Evolutionary conservation across 2,329 filamentous ascomycete genomes (phyloP).

Genomic region (Dothideomycetes sp.): DNA sequence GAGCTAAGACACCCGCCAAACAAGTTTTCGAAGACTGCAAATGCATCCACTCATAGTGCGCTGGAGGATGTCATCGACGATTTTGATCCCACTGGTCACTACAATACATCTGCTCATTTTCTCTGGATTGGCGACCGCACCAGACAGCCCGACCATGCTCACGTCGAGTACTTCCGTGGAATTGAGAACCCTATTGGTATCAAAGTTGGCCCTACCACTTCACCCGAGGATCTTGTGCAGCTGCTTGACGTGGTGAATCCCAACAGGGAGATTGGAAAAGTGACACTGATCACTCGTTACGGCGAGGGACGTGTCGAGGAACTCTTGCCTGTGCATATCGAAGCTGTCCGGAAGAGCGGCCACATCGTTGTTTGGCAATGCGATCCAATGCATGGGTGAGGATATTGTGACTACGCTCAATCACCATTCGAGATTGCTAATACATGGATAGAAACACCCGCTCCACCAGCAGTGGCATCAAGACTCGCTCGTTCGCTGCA

Average conservation of each 20-base stretch:
- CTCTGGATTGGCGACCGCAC: slow-evolving; percentile 98
- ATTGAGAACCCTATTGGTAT: slow-evolving; percentile 93
- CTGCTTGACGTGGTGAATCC: slow-evolving; percentile 85
- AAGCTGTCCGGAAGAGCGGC: slow-evolving; percentile 70
- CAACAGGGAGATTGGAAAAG: slow-evolving; percentile 69
- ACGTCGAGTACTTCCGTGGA: slow-evolving; percentile 95
- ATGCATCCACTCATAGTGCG: neutral
- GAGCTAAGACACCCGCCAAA: slow-evolving; percentile 54
- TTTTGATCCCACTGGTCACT: slow-evolving; percentile 52
- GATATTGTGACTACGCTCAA: neutral
- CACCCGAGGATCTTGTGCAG: slow-evolving; percentile 59
- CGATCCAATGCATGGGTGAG: slow-evolving; percentile 88
- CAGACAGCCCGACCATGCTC: slow-evolving; percentile 80
- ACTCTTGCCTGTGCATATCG: slow-evolving; percentile 75
- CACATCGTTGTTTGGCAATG: slow-evolving; percentile 88
- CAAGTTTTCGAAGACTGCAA: slow-evolving; percentile 18
- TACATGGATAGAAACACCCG: slow-evolving; percentile 40
- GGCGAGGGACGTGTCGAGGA: slow-evolving; percentile 65
- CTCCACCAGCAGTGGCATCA: slow-evolving; percentile 64
- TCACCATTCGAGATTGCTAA: neutral
- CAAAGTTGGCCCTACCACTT: slow-evolving; percentile 86
- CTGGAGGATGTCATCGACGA: slow-evolving; percentile 13
- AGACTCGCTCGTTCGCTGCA: slow-evolving; percentile 83
- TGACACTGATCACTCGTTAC: slow-evolving; percentile 93
- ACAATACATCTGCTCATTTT: slow-evolving; percentile 92